Conservation (phyloP, 73 alveolate species). For the Paramecium octaurelia region DNA sequence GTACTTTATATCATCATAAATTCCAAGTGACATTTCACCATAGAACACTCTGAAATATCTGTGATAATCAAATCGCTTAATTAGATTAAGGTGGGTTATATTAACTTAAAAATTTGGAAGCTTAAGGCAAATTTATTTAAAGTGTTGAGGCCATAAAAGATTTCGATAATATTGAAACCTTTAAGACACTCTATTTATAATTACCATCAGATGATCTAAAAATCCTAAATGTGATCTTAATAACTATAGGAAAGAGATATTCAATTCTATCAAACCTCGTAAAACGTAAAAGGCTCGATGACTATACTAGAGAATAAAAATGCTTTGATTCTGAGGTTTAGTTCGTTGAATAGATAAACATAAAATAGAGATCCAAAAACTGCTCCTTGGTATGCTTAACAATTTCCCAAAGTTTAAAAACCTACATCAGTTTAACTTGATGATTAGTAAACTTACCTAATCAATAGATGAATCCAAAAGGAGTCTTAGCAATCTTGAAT, state of each 20-base stretch:
- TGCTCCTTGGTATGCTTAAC: conserved; percentile 16
- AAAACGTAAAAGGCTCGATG: neutral
- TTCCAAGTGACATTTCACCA: neutral
- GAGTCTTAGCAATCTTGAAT: neutral
- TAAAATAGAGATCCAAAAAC: neutral
- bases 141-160: neutral
- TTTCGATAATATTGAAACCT: neutral
- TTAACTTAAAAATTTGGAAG: neutral
- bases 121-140: neutral
- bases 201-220: neutral
- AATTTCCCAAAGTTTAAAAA: conserved; percentile 12
- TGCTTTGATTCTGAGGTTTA: neutral
- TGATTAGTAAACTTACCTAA: neutral
- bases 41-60: neutral
- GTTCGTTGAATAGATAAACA: too few relatives aligned
- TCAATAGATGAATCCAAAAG: neutral
- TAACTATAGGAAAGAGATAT: neutral
- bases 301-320: neutral
- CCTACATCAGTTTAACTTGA: neutral
- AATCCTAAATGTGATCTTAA: neutral
- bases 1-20: neutral
- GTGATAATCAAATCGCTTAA: neutral
- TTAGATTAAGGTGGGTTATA: neutral
- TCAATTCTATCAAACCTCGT: neutral
- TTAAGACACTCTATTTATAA: neutral